phyloP scores from a whole-genome alignment of 352 stramenopile genomes.

The Globisporangium nunn region DNA sequence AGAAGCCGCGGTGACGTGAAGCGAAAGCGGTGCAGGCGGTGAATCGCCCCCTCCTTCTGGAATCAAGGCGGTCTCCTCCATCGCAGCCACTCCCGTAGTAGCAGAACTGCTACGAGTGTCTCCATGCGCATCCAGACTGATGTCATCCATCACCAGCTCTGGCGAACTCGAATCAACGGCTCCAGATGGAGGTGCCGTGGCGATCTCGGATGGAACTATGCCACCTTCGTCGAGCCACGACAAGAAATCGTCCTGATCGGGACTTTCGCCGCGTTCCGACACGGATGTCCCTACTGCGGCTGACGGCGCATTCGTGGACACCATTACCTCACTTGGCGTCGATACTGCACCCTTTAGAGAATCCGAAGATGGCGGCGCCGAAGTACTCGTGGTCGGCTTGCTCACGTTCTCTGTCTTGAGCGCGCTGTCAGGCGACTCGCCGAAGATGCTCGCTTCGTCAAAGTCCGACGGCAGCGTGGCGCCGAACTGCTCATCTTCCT shows the following conservation, averaged over 20 bases:
- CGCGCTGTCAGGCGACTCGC: conserved; percentile 12
- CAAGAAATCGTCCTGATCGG: conserved; percentile 61
- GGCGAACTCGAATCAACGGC: not conserved
- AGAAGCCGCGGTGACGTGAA: conserved; percentile 3
- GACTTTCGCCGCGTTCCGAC: conserved; percentile 25
- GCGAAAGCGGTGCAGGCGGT: conserved; percentile 7
- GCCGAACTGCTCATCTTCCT: conserved; percentile 43
- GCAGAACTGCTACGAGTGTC: not conserved
- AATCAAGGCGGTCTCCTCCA: too few species aligned
- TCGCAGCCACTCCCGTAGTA: too few species aligned
- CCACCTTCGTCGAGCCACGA: conserved; percentile 69
- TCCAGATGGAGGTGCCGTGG: too few species aligned
- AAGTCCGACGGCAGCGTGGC: conserved; percentile 35
- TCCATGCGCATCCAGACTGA: conserved; percentile 5
- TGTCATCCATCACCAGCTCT: conserved; percentile 10
- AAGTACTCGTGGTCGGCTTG: not conserved
- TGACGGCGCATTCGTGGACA: not conserved
- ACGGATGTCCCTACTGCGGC: conserved; percentile 1
- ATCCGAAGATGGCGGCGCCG: not conserved
- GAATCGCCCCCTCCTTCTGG: not conserved
- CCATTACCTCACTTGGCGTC: not conserved
- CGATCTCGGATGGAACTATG: not conserved
- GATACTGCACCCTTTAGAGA: not conserved
- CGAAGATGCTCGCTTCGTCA: conserved; percentile 52
- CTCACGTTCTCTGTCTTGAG: not conserved